Conservation (phyloP, 257 asterid species). For the Ophiorrhiza pumila region DNA sequence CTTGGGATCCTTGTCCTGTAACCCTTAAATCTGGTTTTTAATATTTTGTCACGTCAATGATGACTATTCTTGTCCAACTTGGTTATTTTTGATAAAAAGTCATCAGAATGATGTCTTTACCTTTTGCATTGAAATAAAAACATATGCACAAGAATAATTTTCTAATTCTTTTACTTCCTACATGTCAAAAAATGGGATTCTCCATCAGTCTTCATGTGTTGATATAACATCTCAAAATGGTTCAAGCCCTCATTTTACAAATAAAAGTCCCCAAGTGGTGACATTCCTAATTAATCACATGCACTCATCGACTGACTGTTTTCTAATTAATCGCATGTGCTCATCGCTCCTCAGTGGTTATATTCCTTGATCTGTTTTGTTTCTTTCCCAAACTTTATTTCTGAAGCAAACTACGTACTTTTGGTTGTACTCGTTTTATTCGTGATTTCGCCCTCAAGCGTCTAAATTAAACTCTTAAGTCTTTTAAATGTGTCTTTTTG, state of each 20-base stretch:
- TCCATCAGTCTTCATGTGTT: neutral
- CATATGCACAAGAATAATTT: neutral
- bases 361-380: neutral
- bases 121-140: neutral
- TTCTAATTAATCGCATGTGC: neutral
- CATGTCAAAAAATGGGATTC: neutral
- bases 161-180: neutral
- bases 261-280: neutral
- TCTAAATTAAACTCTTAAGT: neutral
- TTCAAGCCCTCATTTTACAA: neutral
- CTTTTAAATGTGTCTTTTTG: neutral
- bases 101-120: too few relatives aligned
- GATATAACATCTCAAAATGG: neutral
- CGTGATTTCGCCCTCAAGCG: neutral
- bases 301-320: neutral
- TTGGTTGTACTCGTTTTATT: neutral
- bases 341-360: neutral
- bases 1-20: constrained; percentile 19
- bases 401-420: too few relatives aligned
- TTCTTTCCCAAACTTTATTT: neutral
- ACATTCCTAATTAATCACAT: neutral
- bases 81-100: neutral
- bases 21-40: neutral
- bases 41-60: neutral
- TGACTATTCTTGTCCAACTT: constrained; percentile 1